Evolutionary conservation across 176 grass and related monocot species (phyloP), one percentile per base, ranked within the genome.

Genomic region (Triticum urartu): DNA sequence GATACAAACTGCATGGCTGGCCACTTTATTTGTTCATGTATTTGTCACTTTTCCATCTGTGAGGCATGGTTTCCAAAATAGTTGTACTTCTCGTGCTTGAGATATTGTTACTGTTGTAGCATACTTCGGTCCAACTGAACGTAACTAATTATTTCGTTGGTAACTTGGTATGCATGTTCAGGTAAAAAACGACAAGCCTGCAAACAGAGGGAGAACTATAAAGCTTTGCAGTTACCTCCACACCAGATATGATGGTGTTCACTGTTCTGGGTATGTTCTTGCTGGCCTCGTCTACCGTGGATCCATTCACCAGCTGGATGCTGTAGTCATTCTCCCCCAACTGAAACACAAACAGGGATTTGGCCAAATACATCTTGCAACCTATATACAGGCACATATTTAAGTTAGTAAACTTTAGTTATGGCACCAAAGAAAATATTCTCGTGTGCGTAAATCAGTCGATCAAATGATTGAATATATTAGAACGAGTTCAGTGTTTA

Each of bases 291-390:
- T 75, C 72, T 75, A 52, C 22, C 2, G 72, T 52, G 12, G 43
- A 50, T 50, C 43, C 43, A 50, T 52, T 75, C 7, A 75, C 13
- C 24, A 75, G 24, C 43, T 8, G 7, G 24, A 75, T 30, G 72
- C 7, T 75, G 43, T 75, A 75, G 24, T 75, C 72, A 32, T 75
- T 75, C 48, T 52, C 72, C 22, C 72, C 72, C 25, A 75, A 48
- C 13, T 75, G 72, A 9, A 48, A 17, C 22, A 48, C 11, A 18
- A 75, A 75, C 26, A 50, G 72, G 40, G 72, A 10, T 3, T 47
- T 75, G 1, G 22, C 72, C 22, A 75, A 28, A 25, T 75, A 75
- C 3, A 3, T 43, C 39, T 75, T 75, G 24, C 72, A 75, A 50
- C 13, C 72, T 30, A 24, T 74, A 59, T 21, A 59, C 7, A 42